Evolutionary conservation across 306 rosid species (phyloP), one percentile per base, ranked within the genome.

Genomic region (Pyrus bretschneideri): DNA sequence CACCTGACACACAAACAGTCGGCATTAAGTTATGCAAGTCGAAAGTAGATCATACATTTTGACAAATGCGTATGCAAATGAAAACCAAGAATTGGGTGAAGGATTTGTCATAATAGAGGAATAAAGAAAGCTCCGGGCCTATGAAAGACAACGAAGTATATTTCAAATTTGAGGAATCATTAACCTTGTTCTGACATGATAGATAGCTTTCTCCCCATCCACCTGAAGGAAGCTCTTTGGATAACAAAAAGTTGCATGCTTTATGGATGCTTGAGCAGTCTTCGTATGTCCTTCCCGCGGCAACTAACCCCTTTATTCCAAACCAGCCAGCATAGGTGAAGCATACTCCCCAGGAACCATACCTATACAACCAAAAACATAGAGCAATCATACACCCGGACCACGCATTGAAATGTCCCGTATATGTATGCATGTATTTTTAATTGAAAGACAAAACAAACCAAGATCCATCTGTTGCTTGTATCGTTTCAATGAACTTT

Each of bases 131-230:
- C 14, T 35, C 17, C 18, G 21, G 7, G 19, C 25, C 69, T 30
- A 70, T 35, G 68, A 35, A 33, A 29, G 65, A 73, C 42, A 68
- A 68, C 42, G 17, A 45, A 79, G 31, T 40, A 57, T 58, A 57
- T n/a, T 40, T 58, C 52, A 67, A 2, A 52, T 29, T 7, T 29
- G 44, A 22, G 71, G 40, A 68, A 72, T 23, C 33, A 55, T n/a
- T 21, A 71, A 81, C 84, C 84, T 81, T 81, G 75, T 81, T 72
- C 66, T 81, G 85, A 70, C 85, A 76, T 70, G 85, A 81, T 9
- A 81, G 70, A n/a, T 81, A 81, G 59, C 85, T 81, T 81, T 81
- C 85, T 81, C 81, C 85, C 85, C 85, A 81, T 59, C 85, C 85
- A 71, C 85, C 85, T 10, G 73, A 59, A 82, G 81, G 70, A 74